These are phyloP conservation scores for Iris macrosiphon DNA, from an alignment of 106 monocot genomes.

Conservation along the genomic window DNA sequence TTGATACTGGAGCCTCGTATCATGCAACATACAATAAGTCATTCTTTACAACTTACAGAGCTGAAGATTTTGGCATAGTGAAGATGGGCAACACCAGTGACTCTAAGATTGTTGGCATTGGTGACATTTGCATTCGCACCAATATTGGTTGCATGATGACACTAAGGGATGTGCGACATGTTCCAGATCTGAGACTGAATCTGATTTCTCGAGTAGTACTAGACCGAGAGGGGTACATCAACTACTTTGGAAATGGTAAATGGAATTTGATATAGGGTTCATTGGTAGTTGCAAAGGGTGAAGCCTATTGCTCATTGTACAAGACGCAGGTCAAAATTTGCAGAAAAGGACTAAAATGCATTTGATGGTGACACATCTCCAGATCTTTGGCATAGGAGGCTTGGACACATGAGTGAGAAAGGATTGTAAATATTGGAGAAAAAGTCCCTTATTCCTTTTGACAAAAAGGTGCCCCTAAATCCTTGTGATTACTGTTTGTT, in stretches of 20 bases:
- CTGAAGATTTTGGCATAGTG: neutral
- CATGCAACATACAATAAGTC: neutral
- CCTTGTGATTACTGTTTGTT: conserved; percentile 3
- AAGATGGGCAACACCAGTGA: neutral
- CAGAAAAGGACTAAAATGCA: neutral
- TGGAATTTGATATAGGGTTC: neutral
- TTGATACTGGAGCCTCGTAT: neutral
- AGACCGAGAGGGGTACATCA: neutral
- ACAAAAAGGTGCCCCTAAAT: neutral
- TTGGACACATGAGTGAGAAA: conserved; percentile 6
- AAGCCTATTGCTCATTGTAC: neutral
- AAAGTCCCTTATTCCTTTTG: neutral
- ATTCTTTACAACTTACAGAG: neutral
- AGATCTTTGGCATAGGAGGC: neutral
- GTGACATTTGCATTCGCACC: neutral
- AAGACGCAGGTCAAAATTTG: neutral
- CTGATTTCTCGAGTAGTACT: neutral
- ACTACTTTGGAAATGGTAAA: neutral
- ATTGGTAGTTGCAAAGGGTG: neutral
- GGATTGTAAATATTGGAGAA: neutral
- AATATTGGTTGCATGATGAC: neutral
- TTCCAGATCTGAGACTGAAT: neutral
- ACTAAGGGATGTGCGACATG: neutral
- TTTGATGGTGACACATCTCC: neutral
- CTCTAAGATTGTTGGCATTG: neutral